These are phyloP conservation scores for Pichia sp. DNA, from an alignment of 1,139 yeast genomes.

Conservation along the genomic window DNA sequence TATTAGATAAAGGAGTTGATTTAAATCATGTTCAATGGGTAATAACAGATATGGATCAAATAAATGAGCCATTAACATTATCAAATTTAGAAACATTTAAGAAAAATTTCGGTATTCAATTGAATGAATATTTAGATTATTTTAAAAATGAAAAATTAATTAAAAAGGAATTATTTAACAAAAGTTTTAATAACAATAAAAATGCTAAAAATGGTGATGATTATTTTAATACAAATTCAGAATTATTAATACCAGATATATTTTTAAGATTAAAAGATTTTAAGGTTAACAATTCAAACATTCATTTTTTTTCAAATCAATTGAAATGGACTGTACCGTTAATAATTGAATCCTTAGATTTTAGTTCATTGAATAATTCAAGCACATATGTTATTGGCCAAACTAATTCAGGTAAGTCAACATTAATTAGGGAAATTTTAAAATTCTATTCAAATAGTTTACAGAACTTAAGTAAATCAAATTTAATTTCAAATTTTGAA, in stretches of 20 bases:
- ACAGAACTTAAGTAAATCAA: no score
- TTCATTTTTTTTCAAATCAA: slow-evolving; percentile 8
- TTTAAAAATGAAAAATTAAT: neutral
- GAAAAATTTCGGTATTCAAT: neutral
- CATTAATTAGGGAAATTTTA: slow-evolving; percentile 6
- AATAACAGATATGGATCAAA: slow-evolving; percentile 9
- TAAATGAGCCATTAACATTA: slow-evolving; percentile 1
- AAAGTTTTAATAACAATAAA: no score
- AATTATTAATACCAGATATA: no score
- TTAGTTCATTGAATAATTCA: neutral
- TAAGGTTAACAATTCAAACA: neutral
- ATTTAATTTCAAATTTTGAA: slow-evolving; percentile 1
- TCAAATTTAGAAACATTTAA: slow-evolving; percentile 1
- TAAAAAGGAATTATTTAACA: no score
- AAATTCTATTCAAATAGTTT: neutral
- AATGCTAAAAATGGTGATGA: neutral
- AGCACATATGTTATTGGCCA: slow-evolving; percentile 17
- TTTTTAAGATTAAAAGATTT: slow-evolving; percentile 3
- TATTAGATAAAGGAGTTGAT: slow-evolving; percentile 5
- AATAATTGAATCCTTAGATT: slow-evolving; percentile 3
- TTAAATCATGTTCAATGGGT: slow-evolving; percentile 10
- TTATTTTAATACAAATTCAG: neutral
- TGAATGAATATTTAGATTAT: neutral
- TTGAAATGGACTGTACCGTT: slow-evolving; percentile 5
- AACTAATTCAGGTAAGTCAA: slow-evolving; percentile 17